Base-by-base conservation (phyloP, 2,329 filamentous ascomycete species). In the Pseudocercospora pini-densiflorae region DNA sequence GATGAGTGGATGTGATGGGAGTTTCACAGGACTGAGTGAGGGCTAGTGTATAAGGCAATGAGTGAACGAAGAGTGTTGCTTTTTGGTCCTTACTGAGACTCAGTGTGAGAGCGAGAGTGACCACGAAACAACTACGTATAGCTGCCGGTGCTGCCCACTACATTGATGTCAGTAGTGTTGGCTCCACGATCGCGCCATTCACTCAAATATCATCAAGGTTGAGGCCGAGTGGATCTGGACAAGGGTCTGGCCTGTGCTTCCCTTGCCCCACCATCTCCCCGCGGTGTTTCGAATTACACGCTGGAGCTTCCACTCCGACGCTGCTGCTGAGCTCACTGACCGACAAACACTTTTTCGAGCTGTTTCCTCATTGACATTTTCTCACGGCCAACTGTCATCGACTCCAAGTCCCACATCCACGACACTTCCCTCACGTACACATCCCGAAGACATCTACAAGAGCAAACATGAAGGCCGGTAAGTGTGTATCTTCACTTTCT, bases 401-500 rank as follows among this genome's bases (percentile, higher is more conserved):
- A 45, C 61, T 33, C 49, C n/a, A 33, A 59, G 58, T 61, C 40
- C 57, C 61, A 51, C 14, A 54, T 16, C 55, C 24, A 59, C 36
- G 36, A 63, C 55, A 51, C 21, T 61, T 62, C n/a, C 59, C 23
- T 49, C 19, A 63, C 64, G 19, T 47, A 55, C 49, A 59, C 61
- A 43, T 59, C 59, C 33, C 45, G 19, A 49, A 36, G 60, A 49
- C 49, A 54, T 43, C 31, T 21, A 62, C 61, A 31, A 66, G 63
- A 63, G 66, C 68, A 68, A 72, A 62, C 59, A 76, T 76, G 74
- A 74, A 73, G 65, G 72, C 71, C 59, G 72, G 72, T 74, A 67
- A 54, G 69, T 33, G 14, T 58, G 31, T 31, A 54, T 10, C 58
- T 53, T 29, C 55, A 64, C 61, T 61, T 59, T 53, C 67, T 66